Evolutionary conservation across 495 filamentous ascomycete species (phyloP), one percentile per base, ranked within the genome.

Genomic region (Tuber umbilicatum): DNA sequence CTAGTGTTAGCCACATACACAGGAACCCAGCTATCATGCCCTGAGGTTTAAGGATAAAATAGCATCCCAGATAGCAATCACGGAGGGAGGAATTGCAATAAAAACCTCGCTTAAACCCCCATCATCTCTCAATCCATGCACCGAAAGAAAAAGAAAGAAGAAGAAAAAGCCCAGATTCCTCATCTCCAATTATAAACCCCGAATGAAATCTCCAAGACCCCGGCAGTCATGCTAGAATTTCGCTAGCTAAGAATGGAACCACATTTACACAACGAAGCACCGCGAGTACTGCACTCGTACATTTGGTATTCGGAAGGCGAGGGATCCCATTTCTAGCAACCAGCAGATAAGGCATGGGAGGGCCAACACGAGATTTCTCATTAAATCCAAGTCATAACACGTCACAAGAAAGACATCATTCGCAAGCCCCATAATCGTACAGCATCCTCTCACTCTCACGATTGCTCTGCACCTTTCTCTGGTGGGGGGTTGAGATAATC

Each of bases 401-500:
- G 5, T 64, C 27, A 64, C 6, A 64, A 64, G 27, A 64, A 64
- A 64, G 27, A 35, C 27, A 64, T 64, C 55, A 64, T 31, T 27
- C 27, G 14, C 35, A 64, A 35, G 31, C 14, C 55, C 55, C 55
- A 27, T 64, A 64, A 64, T 64, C 12, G 55, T 64, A 27, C 55
- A 64, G 17, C 27, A 64, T 64, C 31, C 12, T 35, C 38, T n/a
- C n/a, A 31, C 38, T 35, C 64, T 73, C 69, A 73, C 72, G 27
- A 78, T 38, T 75, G 74, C 50, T 78, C 77, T 2, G n/a, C 67
- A 23, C 75, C 76, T 27, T 78, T 79, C 67, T 79, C 76, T 6
- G 76, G 72, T 1, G 75, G 47, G 37, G 77, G 77, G 17, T 92
- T 91, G 40, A 99, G 85, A 84, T 99, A 99, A 80, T 92, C 89